phyloP scores from a whole-genome alignment of 164 flowering plant species.

The Macadamia integrifolia region DNA sequence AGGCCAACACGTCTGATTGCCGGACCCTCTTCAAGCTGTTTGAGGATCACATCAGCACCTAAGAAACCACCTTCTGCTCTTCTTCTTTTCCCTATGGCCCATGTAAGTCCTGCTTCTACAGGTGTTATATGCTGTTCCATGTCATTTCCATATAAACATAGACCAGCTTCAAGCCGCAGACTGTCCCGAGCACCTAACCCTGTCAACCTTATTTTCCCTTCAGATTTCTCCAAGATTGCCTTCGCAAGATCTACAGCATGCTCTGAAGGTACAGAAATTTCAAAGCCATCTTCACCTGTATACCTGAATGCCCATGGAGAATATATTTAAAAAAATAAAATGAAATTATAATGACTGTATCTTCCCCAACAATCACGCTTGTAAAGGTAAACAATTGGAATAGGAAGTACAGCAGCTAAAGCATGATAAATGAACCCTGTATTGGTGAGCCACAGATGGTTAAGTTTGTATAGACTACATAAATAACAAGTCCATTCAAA shows the following conservation, averaged over 20 bases:
- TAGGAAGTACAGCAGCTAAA: too few species aligned
- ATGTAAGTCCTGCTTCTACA: conserved; percentile 91
- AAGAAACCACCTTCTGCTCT: conserved; percentile 92
- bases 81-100: conserved; percentile 96
- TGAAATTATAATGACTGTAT: too few species aligned
- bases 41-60: conserved; percentile 86
- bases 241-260: conserved; percentile 84
- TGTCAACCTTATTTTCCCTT: conserved; percentile 84
- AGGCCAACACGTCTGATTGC: conserved; percentile 68
- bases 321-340: too few species aligned
- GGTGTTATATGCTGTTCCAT: conserved; percentile 93
- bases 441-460: too few species aligned
- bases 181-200: conserved; percentile 99
- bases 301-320: conserved; percentile 42
- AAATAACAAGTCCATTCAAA: too few species aligned
- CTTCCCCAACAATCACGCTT: too few species aligned
- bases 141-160: conserved; percentile 93
- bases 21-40: conserved; percentile 84
- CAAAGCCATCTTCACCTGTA: conserved; percentile 99
- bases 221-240: conserved; percentile 87
- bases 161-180: conserved; percentile 93
- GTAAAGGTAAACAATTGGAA: too few species aligned
- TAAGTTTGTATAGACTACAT: too few species aligned
- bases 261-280: conserved; percentile 94
- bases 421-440: too few species aligned